A percentile compares a stretch with the other conserved stretches of the same genome.
phyloP scores from a whole-genome alignment of 805 yeast species.

The Saturnispora saitoi region DNA sequence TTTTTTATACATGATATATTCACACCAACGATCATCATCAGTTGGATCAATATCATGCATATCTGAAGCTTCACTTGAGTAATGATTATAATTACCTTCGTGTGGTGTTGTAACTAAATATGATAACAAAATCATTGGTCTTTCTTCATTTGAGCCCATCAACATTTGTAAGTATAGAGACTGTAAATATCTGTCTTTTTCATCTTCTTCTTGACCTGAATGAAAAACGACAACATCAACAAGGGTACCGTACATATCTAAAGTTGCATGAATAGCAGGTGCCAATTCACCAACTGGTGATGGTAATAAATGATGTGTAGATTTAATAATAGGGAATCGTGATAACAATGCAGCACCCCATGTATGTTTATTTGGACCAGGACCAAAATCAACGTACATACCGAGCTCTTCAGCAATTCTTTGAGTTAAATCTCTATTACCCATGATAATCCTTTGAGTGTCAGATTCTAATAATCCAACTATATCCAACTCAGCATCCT shows the following conservation, averaged over 20 bases:
- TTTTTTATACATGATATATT: slow-evolving; percentile 83
- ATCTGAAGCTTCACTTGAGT: slow-evolving; percentile 74
- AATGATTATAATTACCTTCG: slow-evolving; percentile 85
- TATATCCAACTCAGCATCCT: slow-evolving; percentile 83
- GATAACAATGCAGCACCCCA: slow-evolving; percentile 95
- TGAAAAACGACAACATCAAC: slow-evolving; percentile 97
- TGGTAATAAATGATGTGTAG: slow-evolving; percentile 87
- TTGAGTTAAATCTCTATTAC: slow-evolving; percentile 90
- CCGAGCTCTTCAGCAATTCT: slow-evolving; percentile 85
- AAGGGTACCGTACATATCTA: slow-evolving; percentile 78
- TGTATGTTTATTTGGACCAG: slow-evolving; percentile 95
- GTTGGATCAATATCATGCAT: slow-evolving; percentile 90
- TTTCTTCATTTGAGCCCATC: slow-evolving; percentile 63
- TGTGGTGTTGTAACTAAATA: slow-evolving; percentile 84
- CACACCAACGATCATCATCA: slow-evolving; percentile 98
- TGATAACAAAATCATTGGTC: slow-evolving; percentile 82
- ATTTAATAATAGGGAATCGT: slow-evolving; percentile 85
- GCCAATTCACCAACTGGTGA: slow-evolving; percentile 98
- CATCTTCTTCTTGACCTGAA: slow-evolving; percentile 97
- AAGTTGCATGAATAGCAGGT: slow-evolving; percentile 94
- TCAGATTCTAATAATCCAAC: slow-evolving; percentile 88
- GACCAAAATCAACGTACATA: slow-evolving; percentile 95
- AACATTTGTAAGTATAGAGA: slow-evolving; percentile 64
- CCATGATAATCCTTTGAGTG: slow-evolving; percentile 89
- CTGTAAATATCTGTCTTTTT: slow-evolving; percentile 84